Evolutionary conservation across 306 rosid species (phyloP).

Genomic region (Sphenostylis stenocarpa): DNA sequence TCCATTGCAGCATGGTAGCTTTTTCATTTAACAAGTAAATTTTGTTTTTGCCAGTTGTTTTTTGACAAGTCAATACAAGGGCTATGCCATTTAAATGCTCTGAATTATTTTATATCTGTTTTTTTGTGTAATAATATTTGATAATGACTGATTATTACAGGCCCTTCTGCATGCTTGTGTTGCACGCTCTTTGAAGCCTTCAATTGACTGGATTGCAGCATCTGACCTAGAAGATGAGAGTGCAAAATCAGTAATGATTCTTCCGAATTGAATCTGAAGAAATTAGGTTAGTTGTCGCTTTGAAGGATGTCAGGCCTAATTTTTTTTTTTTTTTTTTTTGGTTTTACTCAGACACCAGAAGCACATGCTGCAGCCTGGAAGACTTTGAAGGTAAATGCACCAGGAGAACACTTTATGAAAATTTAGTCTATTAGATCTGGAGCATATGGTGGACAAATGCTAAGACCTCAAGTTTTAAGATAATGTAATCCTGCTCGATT

Average conservation of each 20-base stretch:
- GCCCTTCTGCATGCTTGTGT: constrained; percentile 98
- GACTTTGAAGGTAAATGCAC: constrained; percentile 77
- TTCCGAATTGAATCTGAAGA: constrained; percentile 31
- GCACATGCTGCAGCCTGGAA: constrained; percentile 89
- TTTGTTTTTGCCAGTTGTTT: constrained; percentile 4
- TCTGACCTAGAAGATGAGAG: constrained; percentile 96
- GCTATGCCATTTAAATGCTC: constrained; percentile 2
- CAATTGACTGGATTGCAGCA: constrained; percentile 98
- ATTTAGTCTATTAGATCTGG: constrained; percentile 15
- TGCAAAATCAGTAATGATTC: constrained; percentile 60
- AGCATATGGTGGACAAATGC: constrained; percentile 16
- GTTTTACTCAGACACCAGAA: constrained; percentile 75
- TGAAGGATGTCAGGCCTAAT: constrained; percentile 19
- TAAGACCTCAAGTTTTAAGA: neutral
- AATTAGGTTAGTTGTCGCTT: constrained; percentile 15
- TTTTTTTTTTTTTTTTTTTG: constrained; percentile 19
- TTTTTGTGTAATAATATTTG: neutral
- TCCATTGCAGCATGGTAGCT: constrained; percentile 16
- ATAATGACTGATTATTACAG: constrained; percentile 47
- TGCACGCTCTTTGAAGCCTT: constrained; percentile 81
- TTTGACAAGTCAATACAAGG: neutral
- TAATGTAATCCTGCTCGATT: constrained; percentile 10
- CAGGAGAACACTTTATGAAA: constrained; percentile 47
- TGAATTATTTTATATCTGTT: constrained; percentile 6
- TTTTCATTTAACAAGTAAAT: neutral